Evolutionary conservation across 1,284 basidiomycete genomes (phyloP).

Genomic region (Takashimella tepidaria): DNA sequence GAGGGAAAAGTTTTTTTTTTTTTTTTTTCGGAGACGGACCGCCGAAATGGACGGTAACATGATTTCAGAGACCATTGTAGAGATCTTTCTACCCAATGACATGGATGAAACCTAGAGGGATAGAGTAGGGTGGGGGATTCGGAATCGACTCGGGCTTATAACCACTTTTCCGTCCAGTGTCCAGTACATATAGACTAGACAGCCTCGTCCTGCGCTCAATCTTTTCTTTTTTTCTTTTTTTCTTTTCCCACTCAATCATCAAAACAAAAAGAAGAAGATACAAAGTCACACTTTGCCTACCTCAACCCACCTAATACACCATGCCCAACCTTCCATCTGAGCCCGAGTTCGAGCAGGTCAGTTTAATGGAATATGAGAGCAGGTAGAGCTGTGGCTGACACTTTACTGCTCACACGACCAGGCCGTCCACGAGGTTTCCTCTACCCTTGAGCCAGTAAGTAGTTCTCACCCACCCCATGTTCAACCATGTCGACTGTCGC

Average conservation of each 20-base stretch:
- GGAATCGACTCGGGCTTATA: no score
- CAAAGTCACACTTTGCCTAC: constrained; percentile 1
- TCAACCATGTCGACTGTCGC: no score
- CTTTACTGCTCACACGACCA: constrained; percentile 3
- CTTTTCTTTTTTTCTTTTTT: background rate
- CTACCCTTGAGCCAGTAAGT: constrained; percentile 56
- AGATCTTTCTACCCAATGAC: no score
- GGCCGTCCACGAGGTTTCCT: constrained; percentile 62
- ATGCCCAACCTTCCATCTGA: constrained; percentile 51
- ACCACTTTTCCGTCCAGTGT: no score
- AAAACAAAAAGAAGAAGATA: background rate
- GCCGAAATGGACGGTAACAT: no score
- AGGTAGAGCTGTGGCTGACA: background rate
- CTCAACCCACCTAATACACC: constrained; percentile 10
- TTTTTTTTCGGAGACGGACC: background rate
- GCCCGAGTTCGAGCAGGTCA: constrained; percentile 57
- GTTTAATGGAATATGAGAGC: constrained; percentile 6
- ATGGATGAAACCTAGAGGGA: no score
- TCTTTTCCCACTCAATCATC: background rate
- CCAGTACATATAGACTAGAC: no score
- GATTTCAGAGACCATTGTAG: no score
- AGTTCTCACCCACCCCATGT: no score
- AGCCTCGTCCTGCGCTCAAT: no score
- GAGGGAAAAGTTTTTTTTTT: background rate
- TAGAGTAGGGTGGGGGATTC: no score